Evolutionary conservation across 2,329 filamentous ascomycete genomes (phyloP).

Genomic region (Paecilomyces fulvus): DNA sequence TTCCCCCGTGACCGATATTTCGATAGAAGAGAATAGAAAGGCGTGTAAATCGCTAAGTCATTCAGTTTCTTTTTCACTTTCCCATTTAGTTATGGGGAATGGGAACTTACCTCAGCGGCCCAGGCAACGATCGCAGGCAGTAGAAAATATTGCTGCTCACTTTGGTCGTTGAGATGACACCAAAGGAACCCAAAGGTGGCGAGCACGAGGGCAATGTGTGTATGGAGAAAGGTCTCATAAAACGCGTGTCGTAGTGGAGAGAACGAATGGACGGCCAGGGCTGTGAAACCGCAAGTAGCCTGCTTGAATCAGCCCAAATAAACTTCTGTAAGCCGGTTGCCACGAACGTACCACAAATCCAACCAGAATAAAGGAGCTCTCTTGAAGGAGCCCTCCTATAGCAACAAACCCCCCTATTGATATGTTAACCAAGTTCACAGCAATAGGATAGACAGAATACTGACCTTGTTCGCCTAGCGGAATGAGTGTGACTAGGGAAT

Average conservation of each 20-base stretch:
- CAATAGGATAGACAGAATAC: conserved; percentile 26
- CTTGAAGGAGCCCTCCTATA: background rate
- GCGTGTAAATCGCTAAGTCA: conserved; percentile 2
- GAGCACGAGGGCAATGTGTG: conserved; percentile 66
- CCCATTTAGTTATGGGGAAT: background rate
- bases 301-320: background rate
- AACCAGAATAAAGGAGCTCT: background rate
- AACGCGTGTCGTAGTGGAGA: conserved; percentile 78
- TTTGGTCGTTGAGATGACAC: conserved; percentile 61
- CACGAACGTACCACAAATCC: conserved; percentile 19
- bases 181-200: conserved; percentile 61
- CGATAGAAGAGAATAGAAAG: conserved; percentile 2
- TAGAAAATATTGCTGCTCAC: conserved; percentile 62
- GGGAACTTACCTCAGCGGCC: background rate
- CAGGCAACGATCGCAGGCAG: conserved; percentile 26
- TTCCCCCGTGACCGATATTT: conserved; percentile 37
- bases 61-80: background rate
- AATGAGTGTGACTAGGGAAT: conserved; percentile 62
- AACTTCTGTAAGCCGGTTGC: background rate
- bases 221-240: conserved; percentile 82
- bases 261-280: conserved; percentile 60
- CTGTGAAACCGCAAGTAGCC: conserved; percentile 41
- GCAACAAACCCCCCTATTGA: background rate
- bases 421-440: background rate
- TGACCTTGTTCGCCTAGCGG: conserved; percentile 45